Evolutionary conservation across 352 stramenopile species (phyloP), one percentile per base, ranked within the genome.

Genomic region (Pythium vanterpoolii): DNA sequence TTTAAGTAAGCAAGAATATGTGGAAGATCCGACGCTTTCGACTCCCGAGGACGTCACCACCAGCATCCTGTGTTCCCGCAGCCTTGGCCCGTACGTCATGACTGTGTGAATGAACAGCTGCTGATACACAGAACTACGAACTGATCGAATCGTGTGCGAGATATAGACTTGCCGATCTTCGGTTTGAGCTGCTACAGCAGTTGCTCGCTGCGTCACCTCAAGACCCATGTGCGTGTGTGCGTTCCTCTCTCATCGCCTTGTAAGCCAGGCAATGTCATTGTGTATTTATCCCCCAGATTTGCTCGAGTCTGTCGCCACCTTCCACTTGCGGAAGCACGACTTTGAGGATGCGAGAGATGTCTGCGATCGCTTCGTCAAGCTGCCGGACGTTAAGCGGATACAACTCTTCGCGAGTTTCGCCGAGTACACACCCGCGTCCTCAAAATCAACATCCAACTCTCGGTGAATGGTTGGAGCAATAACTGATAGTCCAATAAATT

Each of bases 141-240:
- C n/a, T 39, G 13, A 54, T 30, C 13, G 24, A 36, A 34, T 36
- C 39, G n/a, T 51, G 30, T 42, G 30, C 4, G 10, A 19, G 42
- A 9, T 19, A 28, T 39, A 69, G 62, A 30, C 49, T 69, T 4
- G 61, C 54, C 5, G 62, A 69, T 62, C 43, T 69, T 1, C 54
- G 55, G 8, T 69, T 69, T 36, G 42, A 64, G 21, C 30, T 69
- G 8, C 40, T 69, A 9, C 62, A 69, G 44, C 55, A 69, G 40
- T 27, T 69, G 27, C 48, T 69, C 2, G 47, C 14, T 4, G 33
- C 38, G 19, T 60, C 62, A 1, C 62, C 62, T n/a, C 44, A 24
- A 24, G 48, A 69, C 51, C 55, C 62, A 56, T 69, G 62, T 68
- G 31, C 43, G 53, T 61, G 3, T n/a, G 8, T 31, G 19, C 46